Evolutionary conservation across 306 rosid species (phyloP).

Genomic region (Inga laurina): DNA sequence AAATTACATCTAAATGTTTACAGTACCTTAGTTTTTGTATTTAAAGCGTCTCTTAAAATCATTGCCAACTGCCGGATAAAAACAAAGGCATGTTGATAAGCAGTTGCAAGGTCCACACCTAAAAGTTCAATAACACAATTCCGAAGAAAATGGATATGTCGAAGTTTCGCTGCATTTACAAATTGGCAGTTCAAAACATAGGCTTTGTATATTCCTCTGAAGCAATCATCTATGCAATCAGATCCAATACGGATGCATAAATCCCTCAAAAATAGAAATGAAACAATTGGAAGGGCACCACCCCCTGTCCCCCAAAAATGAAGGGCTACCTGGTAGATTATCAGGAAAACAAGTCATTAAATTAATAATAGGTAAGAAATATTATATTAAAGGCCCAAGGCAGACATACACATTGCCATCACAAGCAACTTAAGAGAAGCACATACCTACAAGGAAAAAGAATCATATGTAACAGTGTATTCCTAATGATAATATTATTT

Average conservation of each 20-base stretch:
- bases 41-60: constrained; percentile 88
- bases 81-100: constrained; percentile 90
- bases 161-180: constrained; percentile 77
- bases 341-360: constrained; percentile 27
- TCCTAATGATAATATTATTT: not conserved
- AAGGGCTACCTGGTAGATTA: constrained; percentile 69
- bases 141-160: constrained; percentile 81
- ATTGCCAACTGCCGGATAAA: constrained; percentile 91
- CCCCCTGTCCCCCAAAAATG: constrained; percentile 99
- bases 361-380: constrained; percentile 18
- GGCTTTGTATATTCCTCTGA: constrained; percentile 92
- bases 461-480: constrained; percentile 10
- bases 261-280: constrained; percentile 79
- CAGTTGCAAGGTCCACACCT: constrained; percentile 73
- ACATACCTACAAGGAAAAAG: constrained; percentile 14
- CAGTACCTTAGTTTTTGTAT: constrained; percentile 84
- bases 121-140: constrained; percentile 81
- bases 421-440: constrained; percentile 17
- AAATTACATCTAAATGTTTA: constrained; percentile 24
- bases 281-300: constrained; percentile 82
- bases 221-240: constrained; percentile 86
- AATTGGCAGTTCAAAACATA: constrained; percentile 92
- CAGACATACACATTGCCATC: constrained; percentile 13
- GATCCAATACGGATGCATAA: constrained; percentile 82
- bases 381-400: constrained; percentile 15